phyloP scores from a whole-genome alignment of 345 rosid species.

The Arabidopsis suecica region DNA sequence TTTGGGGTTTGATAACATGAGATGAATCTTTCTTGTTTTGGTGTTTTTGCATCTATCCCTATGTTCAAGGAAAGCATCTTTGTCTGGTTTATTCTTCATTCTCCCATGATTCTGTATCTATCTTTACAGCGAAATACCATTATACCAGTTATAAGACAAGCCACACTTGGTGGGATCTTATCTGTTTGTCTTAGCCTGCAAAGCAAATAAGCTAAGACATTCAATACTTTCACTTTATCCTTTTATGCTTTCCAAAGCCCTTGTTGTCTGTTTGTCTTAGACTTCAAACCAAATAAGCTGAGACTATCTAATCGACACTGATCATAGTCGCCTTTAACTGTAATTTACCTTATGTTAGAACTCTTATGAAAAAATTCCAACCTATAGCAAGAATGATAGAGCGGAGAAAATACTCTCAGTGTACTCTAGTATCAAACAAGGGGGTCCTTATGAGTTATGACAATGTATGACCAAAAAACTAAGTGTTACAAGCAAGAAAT shows the following conservation, averaged over 20 bases:
- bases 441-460: background rate
- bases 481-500: background rate
- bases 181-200: conserved; percentile 34
- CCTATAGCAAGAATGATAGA: background rate
- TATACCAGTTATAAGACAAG: conserved; percentile 49
- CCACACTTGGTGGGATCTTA: conserved; percentile 64
- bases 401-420: background rate
- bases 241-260: conserved; percentile 76
- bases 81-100: conserved; percentile 1
- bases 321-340: too few relatives aligned
- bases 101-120: background rate
- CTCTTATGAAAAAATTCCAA: background rate
- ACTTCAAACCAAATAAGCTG: too few relatives aligned
- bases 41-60: conserved; percentile 24
- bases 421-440: background rate
- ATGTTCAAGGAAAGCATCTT: conserved; percentile 18
- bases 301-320: too few relatives aligned
- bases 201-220: conserved; percentile 30
- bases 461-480: background rate
- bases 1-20: conserved; percentile 41
- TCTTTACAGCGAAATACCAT: background rate
- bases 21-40: conserved; percentile 31
- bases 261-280: conserved; percentile 12
- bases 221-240: conserved; percentile 52
- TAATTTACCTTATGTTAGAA: background rate